These are phyloP conservation scores for Suhomyces canberraensis DNA, from an alignment of 805 yeast species.

Conservation along the genomic window DNA sequence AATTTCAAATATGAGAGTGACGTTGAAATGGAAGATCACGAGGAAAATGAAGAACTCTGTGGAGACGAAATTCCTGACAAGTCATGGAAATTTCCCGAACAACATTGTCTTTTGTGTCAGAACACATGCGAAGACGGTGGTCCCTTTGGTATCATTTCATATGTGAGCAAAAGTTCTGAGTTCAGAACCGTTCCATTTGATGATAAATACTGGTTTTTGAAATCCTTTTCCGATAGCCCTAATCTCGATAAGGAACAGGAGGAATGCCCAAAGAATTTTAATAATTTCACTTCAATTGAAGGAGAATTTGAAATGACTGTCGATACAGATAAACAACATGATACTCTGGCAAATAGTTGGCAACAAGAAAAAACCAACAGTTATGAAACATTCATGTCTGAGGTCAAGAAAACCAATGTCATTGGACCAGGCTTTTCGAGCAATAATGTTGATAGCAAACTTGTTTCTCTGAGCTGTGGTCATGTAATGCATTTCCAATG, in stretches of 20 bases:
- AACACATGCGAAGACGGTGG: constrained; percentile 65
- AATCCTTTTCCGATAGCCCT: constrained; percentile 52
- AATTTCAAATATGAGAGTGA: constrained; percentile 41
- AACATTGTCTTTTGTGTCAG: constrained; percentile 78
- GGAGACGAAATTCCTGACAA: constrained; percentile 8
- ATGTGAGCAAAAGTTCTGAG: constrained; percentile 55
- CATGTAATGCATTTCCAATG: constrained; percentile 91
- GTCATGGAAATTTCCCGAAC: constrained; percentile 68
- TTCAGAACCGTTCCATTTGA: constrained; percentile 63
- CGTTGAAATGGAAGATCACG: constrained; percentile 38
- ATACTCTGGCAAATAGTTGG: background rate
- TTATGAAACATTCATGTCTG: constrained; percentile 39
- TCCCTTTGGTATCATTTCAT: constrained; percentile 72
- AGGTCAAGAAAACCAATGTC: constrained; percentile 36
- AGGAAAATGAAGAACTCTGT: background rate
- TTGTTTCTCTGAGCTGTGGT: constrained; percentile 76
- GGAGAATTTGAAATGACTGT: constrained; percentile 11
- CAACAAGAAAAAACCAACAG: constrained; percentile 16
- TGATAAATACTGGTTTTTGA: constrained; percentile 61
- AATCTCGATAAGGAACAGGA: constrained; percentile 37
- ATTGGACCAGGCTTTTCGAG: constrained; percentile 73
- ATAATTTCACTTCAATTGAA: constrained; percentile 5
- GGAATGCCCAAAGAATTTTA: too few species aligned
- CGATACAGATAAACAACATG: background rate
- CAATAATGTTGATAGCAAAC: constrained; percentile 36